Conservation (phyloP, 2,329 filamentous ascomycete genomes). For the Colletotrichum horii region DNA sequence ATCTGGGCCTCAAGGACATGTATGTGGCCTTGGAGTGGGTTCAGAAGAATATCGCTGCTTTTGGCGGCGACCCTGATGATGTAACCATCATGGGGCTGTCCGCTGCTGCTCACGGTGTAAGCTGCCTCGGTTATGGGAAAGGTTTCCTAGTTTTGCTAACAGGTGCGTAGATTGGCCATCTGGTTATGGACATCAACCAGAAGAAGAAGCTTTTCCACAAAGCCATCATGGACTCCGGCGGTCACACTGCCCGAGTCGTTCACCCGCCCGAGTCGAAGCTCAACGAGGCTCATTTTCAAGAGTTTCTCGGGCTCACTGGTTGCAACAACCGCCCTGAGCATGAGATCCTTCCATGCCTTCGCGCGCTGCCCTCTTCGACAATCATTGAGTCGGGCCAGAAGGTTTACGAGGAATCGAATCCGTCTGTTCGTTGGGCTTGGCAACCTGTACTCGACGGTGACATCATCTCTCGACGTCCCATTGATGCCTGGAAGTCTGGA, state of each 20-base stretch:
- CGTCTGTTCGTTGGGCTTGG: constrained; percentile 36
- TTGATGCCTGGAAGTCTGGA: constrained; percentile 36
- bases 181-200: constrained; percentile 37
- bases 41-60: constrained; percentile 53
- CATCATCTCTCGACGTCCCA: constrained; percentile 32
- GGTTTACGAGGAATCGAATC: constrained; percentile 30
- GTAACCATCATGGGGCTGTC: constrained; percentile 53
- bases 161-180: constrained; percentile 28
- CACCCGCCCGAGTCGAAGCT: constrained; percentile 29
- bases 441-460: constrained; percentile 34
- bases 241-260: constrained; percentile 32
- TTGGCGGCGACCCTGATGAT: constrained; percentile 53
- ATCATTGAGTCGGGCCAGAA: constrained; percentile 31
- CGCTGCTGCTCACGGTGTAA: constrained; percentile 36
- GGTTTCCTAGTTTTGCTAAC: not conserved
- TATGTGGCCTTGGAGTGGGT: constrained; percentile 54
- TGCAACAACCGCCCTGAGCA: constrained; percentile 22
- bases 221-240: constrained; percentile 36
- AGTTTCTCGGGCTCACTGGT: constrained; percentile 33
- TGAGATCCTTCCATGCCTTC: constrained; percentile 29
- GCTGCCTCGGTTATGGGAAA: not conserved
- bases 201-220: constrained; percentile 35
- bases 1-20: constrained; percentile 59
- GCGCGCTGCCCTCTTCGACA: constrained; percentile 26
- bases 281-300: constrained; percentile 31